Percentiles rank a stretch among this genome's conserved stretches.
These are phyloP conservation scores for Dalbergia cochinchinensis DNA, from an alignment of 306 rosid genomes.

Conservation along the genomic window DNA sequence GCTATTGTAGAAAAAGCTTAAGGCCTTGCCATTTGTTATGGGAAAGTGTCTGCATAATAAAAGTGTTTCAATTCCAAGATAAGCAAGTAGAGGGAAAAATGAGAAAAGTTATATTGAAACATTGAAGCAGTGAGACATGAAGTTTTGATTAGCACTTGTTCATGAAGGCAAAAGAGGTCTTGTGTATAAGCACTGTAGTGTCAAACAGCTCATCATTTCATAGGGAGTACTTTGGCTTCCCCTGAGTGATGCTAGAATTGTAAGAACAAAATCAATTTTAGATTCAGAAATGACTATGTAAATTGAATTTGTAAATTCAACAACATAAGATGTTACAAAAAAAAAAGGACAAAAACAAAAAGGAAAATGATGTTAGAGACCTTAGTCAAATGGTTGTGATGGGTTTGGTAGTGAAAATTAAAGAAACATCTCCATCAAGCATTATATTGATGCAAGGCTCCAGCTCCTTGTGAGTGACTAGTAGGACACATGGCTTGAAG, in stretches of 20 bases:
- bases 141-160: conserved; percentile 60
- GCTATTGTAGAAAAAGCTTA: conserved; percentile 87
- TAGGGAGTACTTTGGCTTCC: conserved; percentile 82
- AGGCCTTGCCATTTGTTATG: conserved; percentile 74
- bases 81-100: conserved; percentile 12
- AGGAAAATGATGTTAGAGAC: conserved; percentile 25
- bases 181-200: conserved; percentile 72
- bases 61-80: background rate
- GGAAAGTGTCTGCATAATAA: conserved; percentile 71
- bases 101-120: background rate
- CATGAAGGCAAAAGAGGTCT: conserved; percentile 85
- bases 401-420: conserved; percentile 84
- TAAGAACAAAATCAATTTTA: conserved; percentile 16
- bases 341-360: background rate
- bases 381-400: conserved; percentile 83
- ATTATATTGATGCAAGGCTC: conserved; percentile 77
- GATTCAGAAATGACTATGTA: conserved; percentile 1
- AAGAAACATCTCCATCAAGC: conserved; percentile 67
- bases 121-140: too few species aligned
- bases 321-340: background rate
- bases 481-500: conserved; percentile 78
- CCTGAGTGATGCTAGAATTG: conserved; percentile 94
- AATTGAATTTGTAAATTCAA: background rate
- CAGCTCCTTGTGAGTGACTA: conserved; percentile 74
- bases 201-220: conserved; percentile 89